Percentiles rank a stretch among this genome's conserved stretches.
Conservation (phyloP, 2,329 filamentous ascomycete genomes). For the Aureobasidium sp. region DNA sequence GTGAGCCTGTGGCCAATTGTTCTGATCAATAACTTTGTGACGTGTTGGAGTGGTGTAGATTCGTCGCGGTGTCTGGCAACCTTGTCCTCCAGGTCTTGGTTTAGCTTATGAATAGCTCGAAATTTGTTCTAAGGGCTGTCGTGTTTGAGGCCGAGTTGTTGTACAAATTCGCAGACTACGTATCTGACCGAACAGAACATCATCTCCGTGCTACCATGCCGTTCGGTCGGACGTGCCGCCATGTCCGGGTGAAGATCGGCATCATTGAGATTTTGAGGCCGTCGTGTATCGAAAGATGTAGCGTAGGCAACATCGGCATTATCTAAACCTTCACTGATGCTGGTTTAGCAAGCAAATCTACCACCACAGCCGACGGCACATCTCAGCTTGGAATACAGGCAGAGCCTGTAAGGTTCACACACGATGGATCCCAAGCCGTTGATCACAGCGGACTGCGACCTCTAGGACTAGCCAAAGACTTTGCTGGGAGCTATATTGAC, state of each 20-base stretch:
- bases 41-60: slow-evolving; percentile 35
- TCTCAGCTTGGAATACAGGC: no score
- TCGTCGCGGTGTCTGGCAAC: slow-evolving; percentile 38
- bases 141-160: slow-evolving; percentile 27
- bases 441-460: no score
- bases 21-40: slow-evolving; percentile 18
- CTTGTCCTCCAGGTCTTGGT: slow-evolving; percentile 29
- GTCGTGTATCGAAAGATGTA: slow-evolving; percentile 24
- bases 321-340: slow-evolving; percentile 20
- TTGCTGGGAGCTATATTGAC: no score
- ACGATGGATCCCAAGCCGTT: no score
- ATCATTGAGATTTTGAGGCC: slow-evolving; percentile 30
- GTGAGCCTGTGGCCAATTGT: not conserved
- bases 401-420: no score
- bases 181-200: slow-evolving; percentile 38
- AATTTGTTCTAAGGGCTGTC: not conserved
- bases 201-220: slow-evolving; percentile 46
- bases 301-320: slow-evolving; percentile 16
- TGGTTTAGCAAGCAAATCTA: slow-evolving; percentile 53
- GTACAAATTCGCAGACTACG: slow-evolving; percentile 27
- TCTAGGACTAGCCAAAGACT: no score
- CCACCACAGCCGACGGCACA: slow-evolving; percentile 43
- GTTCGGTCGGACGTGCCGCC: slow-evolving; percentile 38
- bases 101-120: slow-evolving; percentile 17
- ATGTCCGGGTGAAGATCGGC: slow-evolving; percentile 34